Evolutionary conservation across 2,329 filamentous ascomycete genomes (phyloP), one percentile per base, ranked within the genome.

Genomic region (Fusarium staphyleae): DNA sequence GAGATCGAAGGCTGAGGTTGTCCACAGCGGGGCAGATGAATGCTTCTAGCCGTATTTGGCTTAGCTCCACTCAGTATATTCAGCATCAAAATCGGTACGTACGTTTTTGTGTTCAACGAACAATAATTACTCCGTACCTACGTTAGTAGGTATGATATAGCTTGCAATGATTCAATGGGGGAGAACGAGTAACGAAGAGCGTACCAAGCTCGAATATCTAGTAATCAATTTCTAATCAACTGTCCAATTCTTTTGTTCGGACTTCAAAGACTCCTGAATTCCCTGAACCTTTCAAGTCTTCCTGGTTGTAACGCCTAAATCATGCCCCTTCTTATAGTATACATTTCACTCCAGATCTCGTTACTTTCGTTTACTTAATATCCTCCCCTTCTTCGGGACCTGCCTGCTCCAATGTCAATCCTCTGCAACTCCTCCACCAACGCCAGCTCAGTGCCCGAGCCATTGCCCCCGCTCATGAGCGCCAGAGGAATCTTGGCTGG

Each of bases 401-500:
- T 75, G 3, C 84, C 85, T 18, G 77, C 76, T n/a, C 86, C 86
- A 60, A 88, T 81, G 64, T 88, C 85, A 56, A 88, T 88, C 40
- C 78, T 78, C 65, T 81, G 85, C 79, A 93, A 82, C 74, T 93
- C 89, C 58, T 90, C 79, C 72, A 88, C 82, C 45, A 93, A 74
- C 15, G 87, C 84, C 72, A 80, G 78, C 57, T 83, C 77, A 50
- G 80, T 80, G 19, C 74, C 71, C 13, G 70, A 74, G 44, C 71
- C 75, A 28, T 74, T 73, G 5, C 71, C 73, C 26, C 75, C 78
- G 57, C 76, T 80, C 75, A 78, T 81, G n/a, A 72, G 48, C 19
- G 69, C 68, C 16, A 88, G 71, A 1, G 87, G 87, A 8, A 90
- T 76, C 73, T 91, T 91, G n/a, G 87, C 86, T 3, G 88, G 88